Conservation (phyloP, 148 eudicot genomes). For the Amaranthus palmeri region DNA sequence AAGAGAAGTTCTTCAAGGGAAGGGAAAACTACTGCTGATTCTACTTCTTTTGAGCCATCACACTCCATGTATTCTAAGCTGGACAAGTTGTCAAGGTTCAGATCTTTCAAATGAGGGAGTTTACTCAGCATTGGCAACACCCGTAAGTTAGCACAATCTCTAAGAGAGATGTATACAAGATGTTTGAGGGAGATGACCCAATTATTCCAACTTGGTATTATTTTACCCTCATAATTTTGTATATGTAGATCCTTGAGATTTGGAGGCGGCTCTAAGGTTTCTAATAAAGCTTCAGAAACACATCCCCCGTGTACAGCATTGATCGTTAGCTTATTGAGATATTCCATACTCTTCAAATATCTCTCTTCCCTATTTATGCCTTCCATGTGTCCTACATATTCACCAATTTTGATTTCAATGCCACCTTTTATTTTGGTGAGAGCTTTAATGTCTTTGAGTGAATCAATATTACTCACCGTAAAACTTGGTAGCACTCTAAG, state of each 20-base stretch:
- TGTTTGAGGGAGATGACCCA: constrained; percentile 3
- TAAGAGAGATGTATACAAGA: constrained; percentile 6
- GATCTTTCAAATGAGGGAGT: constrained; percentile 3
- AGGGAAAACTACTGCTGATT: constrained; percentile 7
- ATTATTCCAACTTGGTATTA: constrained; percentile 21
- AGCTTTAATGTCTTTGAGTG: neutral
- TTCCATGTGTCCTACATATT: neutral
- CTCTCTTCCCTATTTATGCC: neutral
- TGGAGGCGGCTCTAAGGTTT: constrained; percentile 15
- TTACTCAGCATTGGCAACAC: constrained; percentile 18
- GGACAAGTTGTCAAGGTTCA: neutral
- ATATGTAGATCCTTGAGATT: constrained; percentile 1
- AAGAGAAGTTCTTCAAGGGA: neutral
- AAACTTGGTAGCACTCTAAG: neutral
- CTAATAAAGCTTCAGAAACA: constrained; percentile 13
- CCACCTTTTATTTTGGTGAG: neutral
- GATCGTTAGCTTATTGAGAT: neutral
- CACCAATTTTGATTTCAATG: neutral
- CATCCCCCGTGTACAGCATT: accelerated
- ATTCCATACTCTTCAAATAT: neutral
- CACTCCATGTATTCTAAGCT: constrained; percentile 22
- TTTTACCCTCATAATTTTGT: neutral
- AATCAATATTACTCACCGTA: constrained; percentile 1
- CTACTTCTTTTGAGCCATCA: neutral
- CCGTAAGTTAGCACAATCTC: neutral